Conservation (phyloP, 228 moss, liverwort and hornwort genomes). For the Sphagnum fallax region DNA sequence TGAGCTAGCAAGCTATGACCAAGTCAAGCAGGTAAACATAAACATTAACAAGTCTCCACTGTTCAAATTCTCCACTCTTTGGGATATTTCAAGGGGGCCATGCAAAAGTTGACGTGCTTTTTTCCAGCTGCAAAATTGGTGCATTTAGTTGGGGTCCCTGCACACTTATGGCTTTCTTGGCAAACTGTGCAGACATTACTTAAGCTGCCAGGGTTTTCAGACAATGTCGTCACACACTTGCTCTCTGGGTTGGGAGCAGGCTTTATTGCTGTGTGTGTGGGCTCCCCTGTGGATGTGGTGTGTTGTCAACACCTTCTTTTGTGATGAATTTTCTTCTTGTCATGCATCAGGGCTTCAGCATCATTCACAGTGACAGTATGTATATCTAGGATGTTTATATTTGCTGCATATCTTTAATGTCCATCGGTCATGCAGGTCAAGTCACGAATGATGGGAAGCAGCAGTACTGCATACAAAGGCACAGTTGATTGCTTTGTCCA, state of each 20-base stretch:
- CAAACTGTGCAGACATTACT: constrained; percentile 60
- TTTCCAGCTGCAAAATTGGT: too few species aligned
- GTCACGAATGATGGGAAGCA: constrained; percentile 86
- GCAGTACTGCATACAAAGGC: constrained; percentile 64
- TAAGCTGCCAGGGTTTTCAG: constrained; percentile 87
- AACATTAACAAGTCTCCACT: neutral
- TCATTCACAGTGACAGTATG: neutral
- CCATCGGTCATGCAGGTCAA: constrained; percentile 59
- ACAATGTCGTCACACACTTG: constrained; percentile 88
- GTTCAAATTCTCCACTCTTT: too few species aligned
- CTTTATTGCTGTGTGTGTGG: constrained; percentile 92
- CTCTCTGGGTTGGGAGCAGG: constrained; percentile 95
- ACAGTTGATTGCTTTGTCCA: constrained; percentile 92
- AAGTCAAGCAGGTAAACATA: constrained; percentile 81
- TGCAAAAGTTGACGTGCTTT: neutral
- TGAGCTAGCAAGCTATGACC: constrained; percentile 96
- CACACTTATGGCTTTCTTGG: too few species aligned
- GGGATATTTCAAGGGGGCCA: neutral
- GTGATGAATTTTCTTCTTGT: neutral
- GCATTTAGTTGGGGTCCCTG: too few species aligned
- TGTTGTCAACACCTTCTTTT: constrained; percentile 5
- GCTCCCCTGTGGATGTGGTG: constrained; percentile 99
- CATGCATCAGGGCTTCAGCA: neutral
- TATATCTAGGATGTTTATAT: neutral
- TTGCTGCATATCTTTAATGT: neutral